Percentiles rank a stretch among this genome's conserved stretches.
Conservation (phyloP, 257 asterid genomes). For the Solanum phureja region DNA sequence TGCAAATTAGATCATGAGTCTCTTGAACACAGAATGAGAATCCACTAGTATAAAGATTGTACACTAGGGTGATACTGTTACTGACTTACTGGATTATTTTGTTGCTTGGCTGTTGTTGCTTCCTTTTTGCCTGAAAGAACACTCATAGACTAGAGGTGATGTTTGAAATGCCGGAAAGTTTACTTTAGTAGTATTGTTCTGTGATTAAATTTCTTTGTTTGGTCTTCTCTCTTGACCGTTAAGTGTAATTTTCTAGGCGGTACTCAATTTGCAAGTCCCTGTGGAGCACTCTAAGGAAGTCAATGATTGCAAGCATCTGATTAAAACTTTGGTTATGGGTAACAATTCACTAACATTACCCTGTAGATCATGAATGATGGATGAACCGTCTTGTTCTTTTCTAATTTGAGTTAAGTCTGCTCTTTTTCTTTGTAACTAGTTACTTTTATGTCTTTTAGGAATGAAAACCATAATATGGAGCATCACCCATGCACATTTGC, state of each 20-base stretch:
- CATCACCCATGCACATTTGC: slow-evolving; percentile 94
- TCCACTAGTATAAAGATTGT: background rate
- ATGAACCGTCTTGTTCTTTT: slow-evolving; percentile 3
- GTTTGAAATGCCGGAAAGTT: background rate
- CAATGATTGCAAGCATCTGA: slow-evolving; percentile 93
- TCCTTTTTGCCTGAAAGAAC: background rate
- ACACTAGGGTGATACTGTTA: background rate
- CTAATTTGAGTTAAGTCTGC: background rate
- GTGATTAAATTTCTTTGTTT: background rate
- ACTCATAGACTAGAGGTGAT: background rate
- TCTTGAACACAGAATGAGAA: background rate
- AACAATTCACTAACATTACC: slow-evolving; percentile 17
- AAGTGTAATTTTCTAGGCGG: slow-evolving; percentile 53
- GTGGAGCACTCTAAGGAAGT: slow-evolving; percentile 97
- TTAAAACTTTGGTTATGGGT: slow-evolving; percentile 97
- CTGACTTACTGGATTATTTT: background rate
- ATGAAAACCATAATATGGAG: slow-evolving; percentile 99
- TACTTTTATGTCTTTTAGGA: slow-evolving; percentile 37
- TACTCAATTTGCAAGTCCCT: slow-evolving; percentile 68
- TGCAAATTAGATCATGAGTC: background rate
- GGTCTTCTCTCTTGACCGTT: slow-evolving; percentile 12
- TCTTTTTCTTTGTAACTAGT: background rate
- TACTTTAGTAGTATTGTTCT: background rate
- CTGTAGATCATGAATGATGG: background rate
- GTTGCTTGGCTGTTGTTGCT: background rate